These are phyloP conservation scores for Aspergillus baeticus DNA, from an alignment of 495 filamentous ascomycete species.

Conservation along the genomic window DNA sequence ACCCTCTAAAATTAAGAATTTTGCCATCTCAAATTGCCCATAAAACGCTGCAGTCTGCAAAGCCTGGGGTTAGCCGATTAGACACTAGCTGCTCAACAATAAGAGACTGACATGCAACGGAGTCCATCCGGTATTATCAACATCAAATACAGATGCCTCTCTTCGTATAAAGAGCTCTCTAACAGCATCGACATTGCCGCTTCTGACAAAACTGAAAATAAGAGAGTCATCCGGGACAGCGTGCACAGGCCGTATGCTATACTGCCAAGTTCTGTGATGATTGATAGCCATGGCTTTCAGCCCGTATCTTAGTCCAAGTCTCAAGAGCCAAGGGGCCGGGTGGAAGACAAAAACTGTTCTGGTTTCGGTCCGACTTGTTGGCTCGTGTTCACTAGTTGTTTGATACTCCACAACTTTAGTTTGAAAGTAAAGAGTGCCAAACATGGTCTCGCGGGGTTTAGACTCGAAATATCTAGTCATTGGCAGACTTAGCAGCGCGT, in stretches of 20 bases:
- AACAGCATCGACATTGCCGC: neutral
- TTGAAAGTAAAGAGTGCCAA: neutral
- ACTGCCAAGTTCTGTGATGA: neutral
- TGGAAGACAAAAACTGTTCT: neutral
- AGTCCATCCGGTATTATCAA: neutral
- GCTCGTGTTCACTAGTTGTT: neutral
- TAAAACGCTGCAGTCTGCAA: neutral
- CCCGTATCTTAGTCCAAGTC: neutral
- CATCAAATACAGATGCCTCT: neutral
- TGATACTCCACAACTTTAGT: neutral
- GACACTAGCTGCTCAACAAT: too few species aligned
- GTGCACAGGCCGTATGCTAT: neutral
- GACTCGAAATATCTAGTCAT: neutral
- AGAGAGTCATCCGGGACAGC: neutral
- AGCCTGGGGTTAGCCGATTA: too few species aligned
- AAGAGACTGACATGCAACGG: neutral
- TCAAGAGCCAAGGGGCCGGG: neutral
- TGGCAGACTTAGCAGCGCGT: neutral
- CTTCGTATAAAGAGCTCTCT: neutral
- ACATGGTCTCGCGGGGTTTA: neutral
- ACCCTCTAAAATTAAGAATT: neutral
- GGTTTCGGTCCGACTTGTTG: neutral
- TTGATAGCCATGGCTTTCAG: neutral
- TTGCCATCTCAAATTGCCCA: neutral
- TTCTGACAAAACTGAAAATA: neutral